Evolutionary conservation across 495 filamentous ascomycete species (phyloP).

Genomic region (Platismatia glauca): DNA sequence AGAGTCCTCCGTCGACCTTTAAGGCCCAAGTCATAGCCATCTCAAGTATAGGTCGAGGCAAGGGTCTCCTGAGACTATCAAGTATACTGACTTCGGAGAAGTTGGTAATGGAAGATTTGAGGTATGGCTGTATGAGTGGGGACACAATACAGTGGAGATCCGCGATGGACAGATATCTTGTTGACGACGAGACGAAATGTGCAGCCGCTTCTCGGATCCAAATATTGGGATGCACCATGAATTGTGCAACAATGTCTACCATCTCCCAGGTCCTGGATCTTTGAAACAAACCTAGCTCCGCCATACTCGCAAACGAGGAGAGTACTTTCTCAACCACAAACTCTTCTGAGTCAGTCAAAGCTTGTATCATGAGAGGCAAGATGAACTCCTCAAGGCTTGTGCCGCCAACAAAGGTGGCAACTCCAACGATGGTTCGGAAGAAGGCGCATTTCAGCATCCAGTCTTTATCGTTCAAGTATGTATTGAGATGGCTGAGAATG

Average conservation of each 20-base stretch:
- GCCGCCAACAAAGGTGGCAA: slow-evolving; percentile 81
- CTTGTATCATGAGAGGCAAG: slow-evolving; percentile 90
- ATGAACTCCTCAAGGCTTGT: slow-evolving; percentile 91
- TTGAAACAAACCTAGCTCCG: slow-evolving; percentile 78
- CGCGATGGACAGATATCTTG: slow-evolving; percentile 67
- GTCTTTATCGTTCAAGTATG: slow-evolving; percentile 91
- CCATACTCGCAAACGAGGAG: slow-evolving; percentile 81
- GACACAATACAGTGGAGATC: slow-evolving; percentile 75
- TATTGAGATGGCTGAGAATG: slow-evolving; percentile 90
- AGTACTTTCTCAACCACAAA: slow-evolving; percentile 88
- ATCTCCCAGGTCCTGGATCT: slow-evolving; percentile 79
- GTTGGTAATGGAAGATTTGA: slow-evolving; percentile 57
- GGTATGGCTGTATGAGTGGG: slow-evolving; percentile 69
- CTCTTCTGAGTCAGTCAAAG: slow-evolving; percentile 92
- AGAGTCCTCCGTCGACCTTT: slow-evolving; percentile 66
- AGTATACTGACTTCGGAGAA: slow-evolving; percentile 68
- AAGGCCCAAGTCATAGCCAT: slow-evolving; percentile 78
- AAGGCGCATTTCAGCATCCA: slow-evolving; percentile 97
- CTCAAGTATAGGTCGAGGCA: slow-evolving; percentile 74
- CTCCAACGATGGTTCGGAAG: slow-evolving; percentile 89
- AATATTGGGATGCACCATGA: slow-evolving; percentile 85
- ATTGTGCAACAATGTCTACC: slow-evolving; percentile 67
- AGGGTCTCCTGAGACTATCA: slow-evolving; percentile 72
- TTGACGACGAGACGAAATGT: slow-evolving; percentile 68
- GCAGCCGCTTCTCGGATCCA: slow-evolving; percentile 90